These are phyloP conservation scores for Pseudogymnoascus sp. DNA, from an alignment of 2,329 filamentous ascomycete species.

Conservation along the genomic window DNA sequence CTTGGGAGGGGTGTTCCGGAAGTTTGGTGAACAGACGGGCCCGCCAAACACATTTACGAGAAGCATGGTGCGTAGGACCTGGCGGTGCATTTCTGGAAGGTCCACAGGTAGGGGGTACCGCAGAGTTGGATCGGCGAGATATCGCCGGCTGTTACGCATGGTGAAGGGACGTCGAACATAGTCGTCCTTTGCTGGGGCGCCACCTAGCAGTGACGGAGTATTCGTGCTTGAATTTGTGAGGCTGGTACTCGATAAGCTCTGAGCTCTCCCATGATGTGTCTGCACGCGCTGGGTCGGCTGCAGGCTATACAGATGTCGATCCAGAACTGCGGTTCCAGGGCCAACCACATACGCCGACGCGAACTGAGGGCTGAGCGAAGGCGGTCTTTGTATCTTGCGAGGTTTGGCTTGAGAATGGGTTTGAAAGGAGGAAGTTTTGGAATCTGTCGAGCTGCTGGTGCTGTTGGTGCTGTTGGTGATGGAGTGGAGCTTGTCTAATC, in stretches of 20 bases:
- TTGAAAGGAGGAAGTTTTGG: not conserved
- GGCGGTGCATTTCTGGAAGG: conserved; percentile 76
- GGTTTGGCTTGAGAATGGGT: not conserved
- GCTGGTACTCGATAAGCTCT: conserved; percentile 8
- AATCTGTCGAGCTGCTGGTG: conserved; percentile 3
- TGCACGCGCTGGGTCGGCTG: conserved; percentile 5
- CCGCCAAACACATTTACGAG: conserved; percentile 73
- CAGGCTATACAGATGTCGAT: conserved; percentile 5
- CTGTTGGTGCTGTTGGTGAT: not conserved
- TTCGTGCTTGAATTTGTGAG: conserved; percentile 6
- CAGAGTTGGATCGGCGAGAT: conserved; percentile 63
- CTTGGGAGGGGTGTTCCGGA: conserved; percentile 58
- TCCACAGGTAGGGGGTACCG: conserved; percentile 85
- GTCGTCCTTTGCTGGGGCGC: conserved; percentile 2
- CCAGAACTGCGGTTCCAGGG: conserved; percentile 6
- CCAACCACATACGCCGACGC: conserved; percentile 1
- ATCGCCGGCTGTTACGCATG: conserved; percentile 70
- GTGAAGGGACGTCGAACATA: conserved; percentile 46
- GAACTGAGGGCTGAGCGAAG: not conserved
- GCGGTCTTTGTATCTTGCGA: not conserved
- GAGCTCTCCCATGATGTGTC: conserved; percentile 6
- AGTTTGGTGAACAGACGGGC: conserved; percentile 63
- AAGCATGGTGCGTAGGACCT: conserved; percentile 75
- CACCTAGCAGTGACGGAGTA: conserved; percentile 2
- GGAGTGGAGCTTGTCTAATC: conserved; percentile 5